Conservation (phyloP, 768 basidiomycete species). For the Fibroporia radiculosa region DNA sequence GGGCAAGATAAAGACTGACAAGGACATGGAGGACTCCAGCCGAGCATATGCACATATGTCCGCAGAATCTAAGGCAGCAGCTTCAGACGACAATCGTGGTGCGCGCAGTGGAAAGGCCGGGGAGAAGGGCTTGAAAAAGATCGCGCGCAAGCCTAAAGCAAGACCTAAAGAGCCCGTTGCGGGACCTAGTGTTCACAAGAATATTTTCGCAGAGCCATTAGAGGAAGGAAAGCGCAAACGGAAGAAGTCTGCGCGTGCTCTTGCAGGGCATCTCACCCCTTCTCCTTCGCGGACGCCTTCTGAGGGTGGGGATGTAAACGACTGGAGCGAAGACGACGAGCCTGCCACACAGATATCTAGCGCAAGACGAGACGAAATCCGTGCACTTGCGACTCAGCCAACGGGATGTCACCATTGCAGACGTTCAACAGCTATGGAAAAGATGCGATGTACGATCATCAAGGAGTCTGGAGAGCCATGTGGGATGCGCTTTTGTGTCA, state of each 20-base stretch:
- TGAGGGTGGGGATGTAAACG: conserved; percentile 2
- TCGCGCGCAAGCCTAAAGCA: too few species aligned
- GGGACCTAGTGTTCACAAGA: neutral
- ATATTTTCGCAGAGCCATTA: conserved; percentile 1
- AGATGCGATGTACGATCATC: conserved; percentile 28
- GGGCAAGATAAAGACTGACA: too few species aligned
- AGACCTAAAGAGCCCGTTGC: too few species aligned
- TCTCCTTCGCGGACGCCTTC: conserved; percentile 1
- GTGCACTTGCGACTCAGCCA: neutral
- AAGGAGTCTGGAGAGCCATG: conserved; percentile 17
- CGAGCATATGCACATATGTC: too few species aligned
- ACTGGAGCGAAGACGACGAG: conserved; percentile 6
- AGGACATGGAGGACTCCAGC: too few species aligned
- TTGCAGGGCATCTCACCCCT: neutral
- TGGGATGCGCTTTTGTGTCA: conserved; percentile 27
- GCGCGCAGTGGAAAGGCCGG: too few species aligned
- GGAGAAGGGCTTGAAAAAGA: too few species aligned
- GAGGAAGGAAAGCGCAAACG: conserved; percentile 7
- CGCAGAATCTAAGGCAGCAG: too few species aligned
- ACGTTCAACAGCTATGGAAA: conserved; percentile 18
- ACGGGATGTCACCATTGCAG: conserved; percentile 33
- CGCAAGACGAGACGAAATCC: neutral
- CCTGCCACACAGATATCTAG: neutral
- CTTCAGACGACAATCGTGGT: too few species aligned
- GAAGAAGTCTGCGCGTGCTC: conserved; percentile 4